Percentiles rank a stretch among this genome's conserved stretches.
Conservation (phyloP, 257 asterid genomes). For the Gynochthodes officinalis region DNA sequence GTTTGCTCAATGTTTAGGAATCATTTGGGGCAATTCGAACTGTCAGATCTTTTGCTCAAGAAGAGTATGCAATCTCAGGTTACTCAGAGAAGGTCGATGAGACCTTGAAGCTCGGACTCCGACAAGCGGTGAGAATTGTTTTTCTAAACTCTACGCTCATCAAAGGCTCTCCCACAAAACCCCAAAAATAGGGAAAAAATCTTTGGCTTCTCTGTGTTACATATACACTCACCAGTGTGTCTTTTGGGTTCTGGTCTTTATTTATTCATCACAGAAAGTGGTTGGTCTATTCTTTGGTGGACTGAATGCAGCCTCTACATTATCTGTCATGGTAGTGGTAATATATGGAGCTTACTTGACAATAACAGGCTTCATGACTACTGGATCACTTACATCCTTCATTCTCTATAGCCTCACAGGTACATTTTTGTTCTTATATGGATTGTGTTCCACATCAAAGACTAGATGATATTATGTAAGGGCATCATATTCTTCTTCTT, state of each 20-base stretch:
- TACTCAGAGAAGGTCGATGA: slow-evolving; percentile 86
- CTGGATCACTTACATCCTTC: slow-evolving; percentile 84
- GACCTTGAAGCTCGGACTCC: slow-evolving; percentile 76
- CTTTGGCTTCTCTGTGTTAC: neutral
- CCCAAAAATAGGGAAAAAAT: neutral
- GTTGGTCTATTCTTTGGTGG: slow-evolving; percentile 76
- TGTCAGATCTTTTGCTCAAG: slow-evolving; percentile 90
- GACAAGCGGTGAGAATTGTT: slow-evolving; percentile 68
- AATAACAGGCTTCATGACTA: slow-evolving; percentile 71
- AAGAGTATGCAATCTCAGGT: slow-evolving; percentile 58
- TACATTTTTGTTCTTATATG: slow-evolving; percentile 16
- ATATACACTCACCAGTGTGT: slow-evolving; percentile 11
- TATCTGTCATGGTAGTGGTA: slow-evolving; percentile 78
- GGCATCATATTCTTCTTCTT: neutral
- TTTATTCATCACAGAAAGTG: slow-evolving; percentile 44
- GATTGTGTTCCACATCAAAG: neutral
- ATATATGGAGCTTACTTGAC: slow-evolving; percentile 74
- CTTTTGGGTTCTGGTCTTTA: slow-evolving; percentile 3
- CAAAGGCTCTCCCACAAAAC: slow-evolving; percentile 6
- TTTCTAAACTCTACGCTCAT: neutral
- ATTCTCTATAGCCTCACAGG: slow-evolving; percentile 89
- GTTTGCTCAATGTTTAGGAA: slow-evolving; percentile 43
- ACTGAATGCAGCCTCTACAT: slow-evolving; percentile 70
- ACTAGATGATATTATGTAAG: neutral
- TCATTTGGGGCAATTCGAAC: slow-evolving; percentile 84